These are phyloP conservation scores for Fagopyrum homotropicum DNA, from an alignment of 148 eudicot genomes.

Conservation along the genomic window DNA sequence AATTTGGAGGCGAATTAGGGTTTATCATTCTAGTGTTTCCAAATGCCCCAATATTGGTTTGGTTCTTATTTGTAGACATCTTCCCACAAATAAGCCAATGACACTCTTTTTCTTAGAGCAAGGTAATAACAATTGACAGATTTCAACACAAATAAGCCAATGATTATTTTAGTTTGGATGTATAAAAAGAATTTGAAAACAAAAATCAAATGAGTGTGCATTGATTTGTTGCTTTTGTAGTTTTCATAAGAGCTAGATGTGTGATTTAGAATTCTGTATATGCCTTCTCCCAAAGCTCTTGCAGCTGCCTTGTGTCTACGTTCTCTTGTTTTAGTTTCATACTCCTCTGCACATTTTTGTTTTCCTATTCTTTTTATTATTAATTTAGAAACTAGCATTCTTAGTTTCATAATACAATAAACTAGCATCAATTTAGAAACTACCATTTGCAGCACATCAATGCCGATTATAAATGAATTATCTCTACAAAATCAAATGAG, in stretches of 20 bases:
- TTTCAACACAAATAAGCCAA: background rate
- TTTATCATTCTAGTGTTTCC: constrained; percentile 46
- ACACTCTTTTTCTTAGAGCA: constrained; percentile 4
- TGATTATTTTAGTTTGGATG: no score
- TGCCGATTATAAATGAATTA: no score
- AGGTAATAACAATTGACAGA: background rate
- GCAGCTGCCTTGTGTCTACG: constrained; percentile 39
- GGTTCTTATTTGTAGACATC: constrained; percentile 65
- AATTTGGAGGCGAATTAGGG: constrained; percentile 53
- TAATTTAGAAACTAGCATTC: no score
- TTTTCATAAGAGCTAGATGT: background rate
- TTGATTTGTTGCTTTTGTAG: constrained; percentile 8
- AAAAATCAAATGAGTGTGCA: constrained; percentile 30
- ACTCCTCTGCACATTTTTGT: no score
- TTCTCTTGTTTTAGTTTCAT: constrained; percentile 22
- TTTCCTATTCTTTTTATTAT: no score
- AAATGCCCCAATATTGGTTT: constrained; percentile 49
- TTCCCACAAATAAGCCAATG: constrained; percentile 5
- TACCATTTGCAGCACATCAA: no score
- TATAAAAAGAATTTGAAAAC: no score
- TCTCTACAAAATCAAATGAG: no score
- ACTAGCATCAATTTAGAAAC: no score
- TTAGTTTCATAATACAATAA: no score
- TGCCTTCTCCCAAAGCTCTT: constrained; percentile 68
- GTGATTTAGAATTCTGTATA: constrained; percentile 62